Base-by-base conservation (phyloP, 805 yeast species). In the Starmerella kuoi region DNA sequence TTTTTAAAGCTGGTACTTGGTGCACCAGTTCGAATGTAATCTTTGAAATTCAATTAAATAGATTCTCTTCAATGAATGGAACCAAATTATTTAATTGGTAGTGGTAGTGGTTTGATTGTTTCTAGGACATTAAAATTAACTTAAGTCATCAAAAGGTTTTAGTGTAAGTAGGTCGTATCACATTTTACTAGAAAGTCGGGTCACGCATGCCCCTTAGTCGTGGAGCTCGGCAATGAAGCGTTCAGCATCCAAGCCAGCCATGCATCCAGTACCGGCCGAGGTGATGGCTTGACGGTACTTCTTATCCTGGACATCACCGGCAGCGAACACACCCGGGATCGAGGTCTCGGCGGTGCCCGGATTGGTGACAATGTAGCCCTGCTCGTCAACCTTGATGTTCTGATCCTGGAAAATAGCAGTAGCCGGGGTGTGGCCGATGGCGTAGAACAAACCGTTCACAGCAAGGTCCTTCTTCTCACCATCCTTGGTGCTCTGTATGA, bases 181-280 rank as follows among this genome's bases (percentile, higher is more conserved):
- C 28, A 25, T 25, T 25, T 25, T 9, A 25, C 28, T 9, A 25
- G 14, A 11, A 14, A 25, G 28, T 25, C 14, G 28, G n/a, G n/a
- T n/a, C n/a, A n/a, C n/a, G n/a, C n/a, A n/a, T n/a, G 28, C 28
- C 28, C 12, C 14, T 25, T 25, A 25, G 9, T 25, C 28, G 9
- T 25, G 28, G 14, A 25, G 28, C 28, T 82, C 93, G 35, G 88
- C 67, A 48, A 87, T 61, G 63, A 72, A 81, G 62, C 76, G 79
- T 68, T 87, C 96, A 59, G 88, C 84, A 58, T 91, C 97, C 48
- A 91, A 73, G 47, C 94, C 98, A 57, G 98, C 98, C 96, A 87
- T 88, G 73, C 98, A 91, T 50, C 98, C 98, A 50, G 95, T 74
- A 60, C 98, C 98, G n/a, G 98, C 98, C 62, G 96, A 86, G 32